Evolutionary conservation across 169 alveolate genomes (phyloP), one percentile per base, ranked within the genome.

Genomic region (Toxoplasma gondii): DNA sequence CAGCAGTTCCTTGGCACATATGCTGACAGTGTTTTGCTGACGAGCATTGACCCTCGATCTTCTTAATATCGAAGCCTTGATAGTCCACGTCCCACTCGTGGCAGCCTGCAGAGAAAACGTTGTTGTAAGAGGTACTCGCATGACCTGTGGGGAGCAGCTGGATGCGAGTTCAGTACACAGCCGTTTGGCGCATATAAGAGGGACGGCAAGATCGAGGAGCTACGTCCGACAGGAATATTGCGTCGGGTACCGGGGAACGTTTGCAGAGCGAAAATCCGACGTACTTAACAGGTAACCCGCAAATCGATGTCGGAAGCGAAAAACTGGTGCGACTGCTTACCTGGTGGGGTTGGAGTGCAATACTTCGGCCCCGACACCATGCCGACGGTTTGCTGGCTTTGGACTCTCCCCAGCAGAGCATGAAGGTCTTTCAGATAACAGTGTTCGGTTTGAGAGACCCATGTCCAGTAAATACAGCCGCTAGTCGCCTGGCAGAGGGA

Each of bases 71-170:
- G 41, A 24, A 82, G 5, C 90, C 90, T 31, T 82, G 41, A 36
- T 82, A 82, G 38, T 82, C 90, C 90, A 82, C 67, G 90, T 82
- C 67, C 41, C 38, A 24, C 67, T 82, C 69, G 38, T 82, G 67
- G 67, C 90, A 82, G 41, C 49, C 41, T 44, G 41, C 19, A 1
- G 22, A 7, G 41, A 1, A 70, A 49, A 86, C 44, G 19, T 31
- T n/a, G 69, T 64, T 64, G 34, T 29, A 64, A 19, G n/a, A 31
- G 78, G 34, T 64, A 19, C 78, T 0, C 29, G n/a, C 78, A 64
- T 29, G 7, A 7, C 78, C 12, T 64, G n/a, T 4, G 78, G 36
- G 78, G 29, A 31, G 27, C 16, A 24, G 78, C 2, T 64, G 29
- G 16, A 19, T 29, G 36, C 34, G n/a, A 0, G n/a, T 64, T 29